Base-by-base conservation (phyloP, 805 yeast species). In the Candida oleophila region DNA sequence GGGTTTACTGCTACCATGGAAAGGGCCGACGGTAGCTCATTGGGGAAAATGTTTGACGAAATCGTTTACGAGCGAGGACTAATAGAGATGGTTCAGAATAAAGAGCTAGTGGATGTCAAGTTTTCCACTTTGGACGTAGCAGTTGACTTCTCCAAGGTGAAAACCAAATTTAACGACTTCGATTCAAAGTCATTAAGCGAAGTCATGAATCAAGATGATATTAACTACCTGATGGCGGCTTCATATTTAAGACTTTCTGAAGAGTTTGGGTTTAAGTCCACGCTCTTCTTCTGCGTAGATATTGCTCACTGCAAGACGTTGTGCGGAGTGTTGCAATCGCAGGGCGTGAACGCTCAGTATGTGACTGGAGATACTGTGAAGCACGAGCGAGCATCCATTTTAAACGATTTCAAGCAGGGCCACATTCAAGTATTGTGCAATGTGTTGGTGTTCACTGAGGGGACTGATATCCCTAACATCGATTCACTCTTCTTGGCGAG, bases 1-100 rank as follows among this genome's bases (percentile, higher is more conserved):
- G 97, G 98, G 2, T 89, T 92, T 54, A 85, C 96, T 12, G 98
- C 97, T 0, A 91, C 98, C 0, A 64, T 91, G 59, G 82, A 81
- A 55, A 66, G 98, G 47, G 78, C 80, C n/a, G 98, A 91, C 62
- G 81, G 79, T 3, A 68, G 73, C 45, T 74, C 83, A 0, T 64
- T 92, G 39, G 76, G 78, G 11, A 56, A 65, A 16, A 80, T 80
- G 0, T 81, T 89, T 63, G 92, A 91, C 54, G 76, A 86, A 47
- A 78, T 91, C 22, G 91, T 84, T 0, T 90, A 74, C 55, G 87
- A 87, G 55, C 73, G 84, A 54, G 81, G 74, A 5, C 71, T 89
- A 19, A 57, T 77, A 15, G 81, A 82, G 22, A 81, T 91, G 86
- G 80, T 92, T 18, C 58, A 69, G 21, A 82, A 80, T 37, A 81